Evolutionary conservation across 2,329 filamentous ascomycete genomes (phyloP).

Genomic region (Aspergillus sp.): DNA sequence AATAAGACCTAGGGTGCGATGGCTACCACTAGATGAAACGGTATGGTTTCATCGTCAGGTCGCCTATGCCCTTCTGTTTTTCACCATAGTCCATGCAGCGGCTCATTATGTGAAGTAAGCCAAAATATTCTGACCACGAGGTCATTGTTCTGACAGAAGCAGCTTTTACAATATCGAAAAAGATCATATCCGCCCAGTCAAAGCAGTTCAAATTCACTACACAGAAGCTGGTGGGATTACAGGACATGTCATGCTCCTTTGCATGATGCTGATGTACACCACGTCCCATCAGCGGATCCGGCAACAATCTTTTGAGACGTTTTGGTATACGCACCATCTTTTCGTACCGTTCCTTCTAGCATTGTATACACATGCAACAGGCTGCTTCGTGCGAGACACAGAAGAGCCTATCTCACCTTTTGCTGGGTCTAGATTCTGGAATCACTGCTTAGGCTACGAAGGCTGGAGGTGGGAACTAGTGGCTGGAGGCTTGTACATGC

Average conservation of each 20-base stretch:
- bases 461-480: constrained; percentile 97
- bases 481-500: constrained; percentile 79
- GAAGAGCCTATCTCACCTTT: constrained; percentile 75
- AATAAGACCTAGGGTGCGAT: constrained; percentile 82
- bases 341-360: constrained; percentile 93
- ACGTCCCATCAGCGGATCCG: constrained; percentile 90
- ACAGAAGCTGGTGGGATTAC: constrained; percentile 86
- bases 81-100: constrained; percentile 72
- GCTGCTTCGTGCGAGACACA: constrained; percentile 92
- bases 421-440: constrained; percentile 78
- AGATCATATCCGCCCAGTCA: constrained; percentile 74
- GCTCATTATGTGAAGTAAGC: constrained; percentile 92
- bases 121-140: neutral
- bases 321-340: constrained; percentile 99
- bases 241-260: constrained; percentile 96
- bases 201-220: constrained; percentile 90
- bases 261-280: constrained; percentile 98
- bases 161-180: constrained; percentile 95
- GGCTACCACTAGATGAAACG: constrained; percentile 92
- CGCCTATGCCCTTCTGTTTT: constrained; percentile 84
- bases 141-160: constrained; percentile 25
- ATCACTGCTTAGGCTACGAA: constrained; percentile 89
- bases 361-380: constrained; percentile 92
- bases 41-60: constrained; percentile 96
- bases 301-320: constrained; percentile 96